Base-by-base conservation (phyloP, 352 stramenopile species). In the Phytophthora foliorum region DNA sequence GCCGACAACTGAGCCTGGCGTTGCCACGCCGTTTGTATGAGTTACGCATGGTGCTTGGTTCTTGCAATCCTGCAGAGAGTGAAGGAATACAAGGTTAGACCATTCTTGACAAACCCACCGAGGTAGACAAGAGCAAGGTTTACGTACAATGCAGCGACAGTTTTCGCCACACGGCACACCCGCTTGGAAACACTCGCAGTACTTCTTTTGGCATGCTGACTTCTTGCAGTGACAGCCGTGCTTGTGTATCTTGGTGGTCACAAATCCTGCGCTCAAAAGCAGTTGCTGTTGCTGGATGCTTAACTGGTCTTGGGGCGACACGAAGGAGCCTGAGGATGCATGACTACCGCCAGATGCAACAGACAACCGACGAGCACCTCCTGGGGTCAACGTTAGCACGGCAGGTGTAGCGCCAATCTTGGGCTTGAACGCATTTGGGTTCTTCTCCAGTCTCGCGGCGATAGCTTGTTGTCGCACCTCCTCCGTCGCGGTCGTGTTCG, bases 141-240 rank as follows among this genome's bases (percentile, higher is more conserved):
- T 32, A 87, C 82, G 67, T 89, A 90, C 84, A 65, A 96, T 92
- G 58, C 92, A 98, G 25, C 95, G 93, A 67, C 92, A 98, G 67
- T 97, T 97, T 49, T 90, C 81, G 19, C 86, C 90, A 56, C 92
- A 98, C 14, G 83, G 71, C 7, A 96, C 85, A 7, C 86, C 90
- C 0, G 94, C 94, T 67, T 98, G 93, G 72, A 97, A 99, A 50
- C 97, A 99, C 77, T 99, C 97, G 72, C 97, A 99, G 73, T 99
- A 99, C 46, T 98, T 98, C 82, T 99, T 99, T 65, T 98, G 93
- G 60, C 97, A 99, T 2, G 90, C 93, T 21, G 90, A 98, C 69
- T 98, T 99, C 27, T 98, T 96, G 69, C 97, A 99, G 64, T 98
- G 97, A 68, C 97, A 99, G 6, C 97, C 96, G 25, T 97, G 78